Evolutionary conservation across 768 basidiomycete species (phyloP), one percentile per base, ranked within the genome.

Genomic region (Amanita muscaria): DNA sequence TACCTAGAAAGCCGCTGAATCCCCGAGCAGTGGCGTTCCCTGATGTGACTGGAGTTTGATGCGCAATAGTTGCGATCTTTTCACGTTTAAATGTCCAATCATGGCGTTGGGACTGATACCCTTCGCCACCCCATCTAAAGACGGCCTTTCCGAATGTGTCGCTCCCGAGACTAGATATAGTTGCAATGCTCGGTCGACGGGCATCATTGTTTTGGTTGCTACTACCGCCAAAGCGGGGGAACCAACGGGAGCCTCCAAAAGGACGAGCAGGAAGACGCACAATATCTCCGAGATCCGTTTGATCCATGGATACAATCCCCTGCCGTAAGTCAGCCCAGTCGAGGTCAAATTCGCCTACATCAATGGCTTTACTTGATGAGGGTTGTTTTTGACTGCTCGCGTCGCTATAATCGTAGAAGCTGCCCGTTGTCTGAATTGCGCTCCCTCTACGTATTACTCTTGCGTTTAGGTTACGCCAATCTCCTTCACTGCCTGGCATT

Each of bases 31-130:
- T 21, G 12, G 23, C 37, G 27, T 38, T 31, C 9, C 35, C 37
- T n/a, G 44, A 39, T 14, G 3, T 11, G 6, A 14, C 12, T 18
- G 22, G 14, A 23, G 14, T 23, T 35, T 35, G 52, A 37, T 27
- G 52, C 27, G 12, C 50, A 12, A 27, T 25, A 30, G 24, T 44
- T 44, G 76, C 70, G 11, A 64, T 69, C 38, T 62, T 70, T 61
- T 80, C 80, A 51, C 67, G 69, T 49, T 61, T 65, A 57, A 83
- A 82, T 14, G 66, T 72, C 83, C 83, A 86, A 46, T 72, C 68
- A 29, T 64, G 60, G 42, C 67, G 62, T 46, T 65, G 56, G 7
- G 59, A 58, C 41, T 62, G 63, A 44, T 77, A 79, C n/a, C 56
- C 64, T 15, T 65, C 63, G 39, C 74, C 77, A 32, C 63, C 66